Percentiles rank a stretch among this genome's conserved stretches.
Conservation (phyloP, 2,329 filamentous ascomycete genomes). For the Fusarium graminum region DNA sequence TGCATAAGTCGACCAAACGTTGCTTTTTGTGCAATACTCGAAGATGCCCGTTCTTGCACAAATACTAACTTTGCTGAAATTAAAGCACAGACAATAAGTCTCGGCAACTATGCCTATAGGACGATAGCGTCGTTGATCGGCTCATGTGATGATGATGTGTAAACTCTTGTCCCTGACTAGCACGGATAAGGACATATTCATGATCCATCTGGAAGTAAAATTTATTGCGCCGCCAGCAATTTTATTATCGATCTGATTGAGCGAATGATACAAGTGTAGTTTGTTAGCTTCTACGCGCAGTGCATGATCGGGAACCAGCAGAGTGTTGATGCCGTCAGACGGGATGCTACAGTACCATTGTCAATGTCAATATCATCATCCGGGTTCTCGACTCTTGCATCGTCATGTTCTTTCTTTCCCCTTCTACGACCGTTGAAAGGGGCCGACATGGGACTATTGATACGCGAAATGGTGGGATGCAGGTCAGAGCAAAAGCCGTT, state of each 20-base stretch:
- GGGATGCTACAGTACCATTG: slow-evolving; percentile 36
- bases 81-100: slow-evolving; percentile 14
- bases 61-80: slow-evolving; percentile 12
- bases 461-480: slow-evolving; percentile 39
- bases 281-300: slow-evolving; percentile 6
- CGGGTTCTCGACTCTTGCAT: slow-evolving; percentile 21
- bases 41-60: background rate
- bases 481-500: slow-evolving; percentile 25
- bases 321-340: slow-evolving; percentile 8
- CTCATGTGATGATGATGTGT: slow-evolving; percentile 34
- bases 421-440: slow-evolving; percentile 29
- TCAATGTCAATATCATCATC: slow-evolving; percentile 17
- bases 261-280: slow-evolving; percentile 17
- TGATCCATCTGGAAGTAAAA: slow-evolving; percentile 10
- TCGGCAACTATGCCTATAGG: slow-evolving; percentile 35
- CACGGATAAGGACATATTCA: slow-evolving; percentile 23
- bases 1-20: slow-evolving; percentile 13
- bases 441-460: slow-evolving; percentile 30
- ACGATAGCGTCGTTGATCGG: slow-evolving; percentile 21
- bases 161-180: slow-evolving; percentile 37
- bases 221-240: slow-evolving; percentile 6
- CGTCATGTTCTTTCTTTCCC: slow-evolving; percentile 7
- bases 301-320: slow-evolving; percentile 13
- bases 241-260: slow-evolving; percentile 3
- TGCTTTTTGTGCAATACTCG: slow-evolving; percentile 1